Percentiles rank a stretch among this genome's conserved stretches.
These are phyloP conservation scores for Colletotrichum trifolii DNA, from an alignment of 2,329 filamentous ascomycete genomes.

Conservation along the genomic window DNA sequence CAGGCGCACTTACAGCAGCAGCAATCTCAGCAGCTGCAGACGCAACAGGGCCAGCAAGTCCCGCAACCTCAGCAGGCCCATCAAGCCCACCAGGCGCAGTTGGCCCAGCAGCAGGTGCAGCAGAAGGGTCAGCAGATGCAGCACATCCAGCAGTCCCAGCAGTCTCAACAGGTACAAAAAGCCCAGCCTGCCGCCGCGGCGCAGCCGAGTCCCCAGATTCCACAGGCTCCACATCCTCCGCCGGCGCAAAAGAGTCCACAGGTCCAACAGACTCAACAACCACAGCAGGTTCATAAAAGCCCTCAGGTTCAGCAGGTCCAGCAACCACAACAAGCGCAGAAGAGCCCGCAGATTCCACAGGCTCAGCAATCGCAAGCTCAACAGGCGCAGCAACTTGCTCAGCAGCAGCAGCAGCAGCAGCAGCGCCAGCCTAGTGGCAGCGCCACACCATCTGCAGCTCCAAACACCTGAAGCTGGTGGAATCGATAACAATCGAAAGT, in stretches of 20 bases:
- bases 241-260: too few relatives aligned
- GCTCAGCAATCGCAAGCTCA: conserved; percentile 38
- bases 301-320: conserved; percentile 39
- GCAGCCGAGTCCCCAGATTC: conserved; percentile 39
- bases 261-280: conserved; percentile 36
- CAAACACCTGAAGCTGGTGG: conserved; percentile 8
- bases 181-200: background rate
- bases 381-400: conserved; percentile 42
- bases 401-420: conserved; percentile 38
- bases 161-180: conserved; percentile 39
- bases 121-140: conserved; percentile 45
- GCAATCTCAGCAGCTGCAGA: conserved; percentile 33
- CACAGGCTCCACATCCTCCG: conserved; percentile 36
- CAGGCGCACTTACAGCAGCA: conserved; percentile 35
- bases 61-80: conserved; percentile 47
- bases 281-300: conserved; percentile 33
- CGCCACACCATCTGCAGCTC: conserved; percentile 48
- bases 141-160: conserved; percentile 36
- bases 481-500: too few relatives aligned
- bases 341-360: conserved; percentile 40
- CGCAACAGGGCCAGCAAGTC: conserved; percentile 39
- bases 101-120: conserved; percentile 35
- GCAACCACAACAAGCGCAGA: conserved; percentile 44
- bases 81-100: conserved; percentile 34
- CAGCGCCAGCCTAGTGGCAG: conserved; percentile 52